A percentile compares a stretch with the other conserved stretches of the same genome.
phyloP scores from a whole-genome alignment of 345 rosid species.

The Dovyalis caffra region DNA sequence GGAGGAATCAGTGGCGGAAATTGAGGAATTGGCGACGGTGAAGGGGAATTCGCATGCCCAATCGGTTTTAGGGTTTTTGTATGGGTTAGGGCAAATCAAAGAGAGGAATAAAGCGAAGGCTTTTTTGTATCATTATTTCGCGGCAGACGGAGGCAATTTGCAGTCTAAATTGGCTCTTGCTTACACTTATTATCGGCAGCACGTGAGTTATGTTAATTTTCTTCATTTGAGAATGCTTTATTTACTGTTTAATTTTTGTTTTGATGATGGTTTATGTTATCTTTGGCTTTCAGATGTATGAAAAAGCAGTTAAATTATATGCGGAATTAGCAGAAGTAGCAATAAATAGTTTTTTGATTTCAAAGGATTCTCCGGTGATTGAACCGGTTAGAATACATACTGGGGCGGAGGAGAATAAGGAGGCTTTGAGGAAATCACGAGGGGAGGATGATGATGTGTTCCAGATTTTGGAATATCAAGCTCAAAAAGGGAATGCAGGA shows the following conservation, averaged over 20 bases:
- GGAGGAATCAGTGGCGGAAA: slow-evolving; percentile 74
- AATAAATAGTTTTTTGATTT: slow-evolving; percentile 81
- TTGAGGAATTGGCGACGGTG: slow-evolving; percentile 47
- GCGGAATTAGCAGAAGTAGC: slow-evolving; percentile 92
- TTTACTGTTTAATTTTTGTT: neutral
- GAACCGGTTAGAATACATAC: slow-evolving; percentile 88
- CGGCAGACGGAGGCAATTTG: slow-evolving; percentile 66
- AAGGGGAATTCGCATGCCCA: slow-evolving; percentile 74
- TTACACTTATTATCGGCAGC: slow-evolving; percentile 78
- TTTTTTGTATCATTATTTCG: slow-evolving; percentile 74
- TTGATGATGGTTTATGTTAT: neutral
- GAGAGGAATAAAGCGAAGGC: slow-evolving; percentile 74
- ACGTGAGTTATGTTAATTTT: slow-evolving; percentile 44
- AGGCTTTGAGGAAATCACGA: slow-evolving; percentile 73
- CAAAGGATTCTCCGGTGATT: slow-evolving; percentile 85
- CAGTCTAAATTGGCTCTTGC: slow-evolving; percentile 98
- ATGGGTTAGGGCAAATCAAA: slow-evolving; percentile 66
- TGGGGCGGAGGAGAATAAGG: slow-evolving; percentile 97
- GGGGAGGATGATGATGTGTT: slow-evolving; percentile 99
- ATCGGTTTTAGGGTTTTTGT: slow-evolving; percentile 69
- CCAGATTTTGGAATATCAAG: slow-evolving; percentile 94
- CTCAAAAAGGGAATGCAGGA: slow-evolving; percentile 86
- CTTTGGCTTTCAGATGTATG: slow-evolving; percentile 65
- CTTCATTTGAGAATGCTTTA: neutral
- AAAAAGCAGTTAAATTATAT: slow-evolving; percentile 72